These are phyloP conservation scores for Phytophthora sojae DNA, from an alignment of 352 stramenopile genomes.

Conservation along the genomic window DNA sequence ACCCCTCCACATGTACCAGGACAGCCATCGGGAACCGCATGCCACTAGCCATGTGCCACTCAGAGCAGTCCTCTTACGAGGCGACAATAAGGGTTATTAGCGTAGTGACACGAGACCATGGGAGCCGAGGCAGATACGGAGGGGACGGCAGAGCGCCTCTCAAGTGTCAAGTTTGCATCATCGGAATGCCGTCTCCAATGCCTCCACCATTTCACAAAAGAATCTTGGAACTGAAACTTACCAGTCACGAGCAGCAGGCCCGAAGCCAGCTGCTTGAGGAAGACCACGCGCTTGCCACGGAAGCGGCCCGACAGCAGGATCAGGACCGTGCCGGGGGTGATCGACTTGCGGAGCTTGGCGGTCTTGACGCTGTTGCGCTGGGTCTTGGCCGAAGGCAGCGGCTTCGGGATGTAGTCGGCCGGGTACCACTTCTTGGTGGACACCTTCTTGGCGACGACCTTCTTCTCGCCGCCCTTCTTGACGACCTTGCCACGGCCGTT, in stretches of 20 bases:
- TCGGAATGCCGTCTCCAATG: constrained; percentile 44
- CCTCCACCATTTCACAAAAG: not conserved
- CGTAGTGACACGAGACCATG: constrained; percentile 3
- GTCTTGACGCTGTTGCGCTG: constrained; percentile 86
- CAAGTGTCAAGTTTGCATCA: constrained; percentile 78
- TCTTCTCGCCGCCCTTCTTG: constrained; percentile 74
- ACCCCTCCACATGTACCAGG: constrained; percentile 7
- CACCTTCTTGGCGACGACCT: constrained; percentile 59
- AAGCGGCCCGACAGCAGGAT: constrained; percentile 98
- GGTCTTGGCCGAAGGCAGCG: constrained; percentile 71
- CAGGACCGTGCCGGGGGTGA: constrained; percentile 97
- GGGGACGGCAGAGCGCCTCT: constrained; percentile 47
- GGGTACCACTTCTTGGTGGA: constrained; percentile 82
- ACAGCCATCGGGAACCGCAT: constrained; percentile 4
- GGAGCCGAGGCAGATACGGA: not conserved
- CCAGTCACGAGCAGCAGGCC: constrained; percentile 97
- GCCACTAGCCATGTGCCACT: not conserved
- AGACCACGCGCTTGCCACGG: constrained; percentile 98
- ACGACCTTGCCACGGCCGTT: constrained; percentile 70
- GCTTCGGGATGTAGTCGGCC: constrained; percentile 72
- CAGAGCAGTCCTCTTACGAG: not conserved
- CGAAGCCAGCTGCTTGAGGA: constrained; percentile 97
- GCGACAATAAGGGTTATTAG: not conserved
- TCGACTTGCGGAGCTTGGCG: constrained; percentile 94
- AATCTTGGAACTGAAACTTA: constrained; percentile 40